Conservation (phyloP, 192 early-diverging fungal genomes). For the Backusella australiensis region DNA sequence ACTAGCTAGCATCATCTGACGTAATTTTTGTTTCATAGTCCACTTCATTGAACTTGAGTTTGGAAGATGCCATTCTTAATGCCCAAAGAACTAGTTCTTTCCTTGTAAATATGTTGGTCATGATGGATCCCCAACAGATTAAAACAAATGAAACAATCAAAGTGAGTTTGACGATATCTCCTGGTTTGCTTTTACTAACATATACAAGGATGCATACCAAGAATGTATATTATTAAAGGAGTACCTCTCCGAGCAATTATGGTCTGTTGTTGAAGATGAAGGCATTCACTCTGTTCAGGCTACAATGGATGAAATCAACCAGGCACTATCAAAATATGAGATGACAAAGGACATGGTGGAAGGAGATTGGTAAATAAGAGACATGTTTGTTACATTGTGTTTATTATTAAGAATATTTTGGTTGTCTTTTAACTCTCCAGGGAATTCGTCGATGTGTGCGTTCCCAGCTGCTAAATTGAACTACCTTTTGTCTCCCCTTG, state of each 20-base stretch:
- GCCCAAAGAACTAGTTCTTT: conserved; percentile 1
- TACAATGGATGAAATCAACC: neutral
- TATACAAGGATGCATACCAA: neutral
- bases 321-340: neutral
- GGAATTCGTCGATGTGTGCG: conserved; percentile 1
- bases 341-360: neutral
- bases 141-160: conserved; percentile 6
- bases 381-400: neutral
- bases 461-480: conserved; percentile 2
- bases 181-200: neutral
- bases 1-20: neutral
- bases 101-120: conserved; percentile 8
- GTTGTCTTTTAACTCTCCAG: neutral
- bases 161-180: neutral
- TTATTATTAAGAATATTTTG: neutral
- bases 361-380: neutral
- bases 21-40: neutral
- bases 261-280: neutral
- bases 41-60: neutral
- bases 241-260: neutral
- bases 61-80: neutral
- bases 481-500: neutral
- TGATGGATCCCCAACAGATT: conserved; percentile 13
- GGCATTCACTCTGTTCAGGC: neutral
- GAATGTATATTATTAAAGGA: neutral